Conservation (phyloP, 345 rosid species). For the Gossypium raimondii region DNA sequence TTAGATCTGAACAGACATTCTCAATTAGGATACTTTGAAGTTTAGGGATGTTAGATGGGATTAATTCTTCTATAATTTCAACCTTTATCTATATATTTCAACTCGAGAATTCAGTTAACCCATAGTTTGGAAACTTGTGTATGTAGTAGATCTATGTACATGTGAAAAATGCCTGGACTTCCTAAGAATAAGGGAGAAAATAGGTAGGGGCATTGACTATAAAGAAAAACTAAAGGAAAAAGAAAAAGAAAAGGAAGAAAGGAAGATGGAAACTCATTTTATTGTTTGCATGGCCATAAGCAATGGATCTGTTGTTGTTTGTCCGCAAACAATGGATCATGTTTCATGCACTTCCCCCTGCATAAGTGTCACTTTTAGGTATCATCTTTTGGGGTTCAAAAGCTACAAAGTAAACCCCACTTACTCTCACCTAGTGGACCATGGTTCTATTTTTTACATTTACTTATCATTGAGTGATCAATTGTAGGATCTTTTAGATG, state of each 20-base stretch:
- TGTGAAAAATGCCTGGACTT: background rate
- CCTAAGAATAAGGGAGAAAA: background rate
- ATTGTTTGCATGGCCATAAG: slow-evolving; percentile 4
- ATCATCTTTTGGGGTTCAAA: slow-evolving; percentile 7
- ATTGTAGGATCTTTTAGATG: too few relatives aligned
- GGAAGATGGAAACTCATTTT: background rate
- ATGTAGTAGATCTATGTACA: background rate
- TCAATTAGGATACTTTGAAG: too few relatives aligned
- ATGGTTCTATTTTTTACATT: background rate
- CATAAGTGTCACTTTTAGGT: background rate
- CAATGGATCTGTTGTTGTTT: background rate
- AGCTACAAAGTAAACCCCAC: slow-evolving; percentile 2
- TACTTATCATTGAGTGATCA: too few relatives aligned
- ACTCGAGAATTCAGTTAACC: background rate
- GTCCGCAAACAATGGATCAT: slow-evolving; percentile 15
- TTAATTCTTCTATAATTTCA: too few relatives aligned
- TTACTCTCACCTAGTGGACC: background rate
- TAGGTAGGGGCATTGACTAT: too few relatives aligned
- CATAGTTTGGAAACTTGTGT: background rate
- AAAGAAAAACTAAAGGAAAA: too few relatives aligned
- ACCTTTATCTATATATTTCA: too few relatives aligned
- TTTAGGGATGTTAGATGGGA: too few relatives aligned
- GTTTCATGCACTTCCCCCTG: background rate
- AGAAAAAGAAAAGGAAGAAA: background rate
- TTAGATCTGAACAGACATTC: too few relatives aligned